phyloP scores from a whole-genome alignment of 768 basidiomycete species.

The Kwoniella dejecticola region DNA sequence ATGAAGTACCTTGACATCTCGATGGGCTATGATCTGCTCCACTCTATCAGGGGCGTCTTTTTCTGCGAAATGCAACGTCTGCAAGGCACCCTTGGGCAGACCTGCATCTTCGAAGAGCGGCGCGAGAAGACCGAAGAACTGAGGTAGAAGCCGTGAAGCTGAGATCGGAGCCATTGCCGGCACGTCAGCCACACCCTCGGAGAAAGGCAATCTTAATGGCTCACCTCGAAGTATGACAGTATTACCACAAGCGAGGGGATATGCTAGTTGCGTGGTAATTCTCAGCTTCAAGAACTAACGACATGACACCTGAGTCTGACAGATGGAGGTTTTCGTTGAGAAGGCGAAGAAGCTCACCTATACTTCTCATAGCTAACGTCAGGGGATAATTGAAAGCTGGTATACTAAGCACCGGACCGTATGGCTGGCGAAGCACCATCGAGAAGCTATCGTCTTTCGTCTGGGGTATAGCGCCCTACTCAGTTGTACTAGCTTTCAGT shows the following conservation, averaged over 20 bases:
- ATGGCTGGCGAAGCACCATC: constrained; percentile 39
- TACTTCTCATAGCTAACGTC: constrained; percentile 37
- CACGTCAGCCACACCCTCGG: neutral
- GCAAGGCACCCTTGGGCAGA: constrained; percentile 65
- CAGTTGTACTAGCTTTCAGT: no score
- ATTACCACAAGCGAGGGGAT: constrained; percentile 58
- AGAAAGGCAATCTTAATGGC: neutral
- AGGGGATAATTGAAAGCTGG: constrained; percentile 46
- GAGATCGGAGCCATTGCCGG: neutral
- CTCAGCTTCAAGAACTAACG: constrained; percentile 1
- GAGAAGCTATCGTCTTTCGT: constrained; percentile 36
- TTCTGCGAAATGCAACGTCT: constrained; percentile 54
- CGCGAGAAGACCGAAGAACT: constrained; percentile 50
- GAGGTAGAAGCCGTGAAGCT: constrained; percentile 54
- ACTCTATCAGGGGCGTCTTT: constrained; percentile 32
- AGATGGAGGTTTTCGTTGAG: no score
- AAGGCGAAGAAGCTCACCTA: constrained; percentile 22
- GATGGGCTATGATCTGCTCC: constrained; percentile 38
- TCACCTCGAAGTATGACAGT: constrained; percentile 53
- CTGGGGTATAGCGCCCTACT: constrained; percentile 36
- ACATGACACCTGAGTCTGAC: neutral
- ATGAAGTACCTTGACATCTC: constrained; percentile 31
- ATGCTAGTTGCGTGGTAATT: no score
- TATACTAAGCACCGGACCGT: constrained; percentile 45
- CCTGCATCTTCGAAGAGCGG: constrained; percentile 61